phyloP scores from a whole-genome alignment of 2,329 filamentous ascomycete genomes.

The Lanzia echinophila region DNA sequence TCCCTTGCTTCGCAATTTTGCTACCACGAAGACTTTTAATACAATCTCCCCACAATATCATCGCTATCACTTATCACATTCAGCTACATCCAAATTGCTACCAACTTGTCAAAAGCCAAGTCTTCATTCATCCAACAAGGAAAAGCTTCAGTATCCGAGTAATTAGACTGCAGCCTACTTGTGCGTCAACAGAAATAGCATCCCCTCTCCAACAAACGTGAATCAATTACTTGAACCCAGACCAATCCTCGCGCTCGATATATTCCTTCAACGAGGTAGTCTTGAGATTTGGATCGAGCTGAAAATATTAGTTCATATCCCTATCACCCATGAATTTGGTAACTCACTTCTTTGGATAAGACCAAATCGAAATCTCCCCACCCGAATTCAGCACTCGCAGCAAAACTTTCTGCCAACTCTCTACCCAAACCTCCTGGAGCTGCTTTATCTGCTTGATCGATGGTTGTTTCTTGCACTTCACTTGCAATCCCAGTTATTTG shows the following conservation, averaged over 20 bases:
- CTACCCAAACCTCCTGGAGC: constrained; percentile 28
- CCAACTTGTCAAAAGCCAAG: too few species aligned
- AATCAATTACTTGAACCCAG: not conserved
- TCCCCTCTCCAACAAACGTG: not conserved
- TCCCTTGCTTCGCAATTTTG: too few species aligned
- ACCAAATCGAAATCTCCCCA: constrained; percentile 27
- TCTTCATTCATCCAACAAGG: too few species aligned
- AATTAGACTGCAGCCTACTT: not conserved
- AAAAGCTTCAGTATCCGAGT: not conserved
- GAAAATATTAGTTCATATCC: not conserved
- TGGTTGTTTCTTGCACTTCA: constrained; percentile 10
- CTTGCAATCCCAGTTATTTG: constrained; percentile 15
- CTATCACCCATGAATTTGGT: constrained; percentile 13
- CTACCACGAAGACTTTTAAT: too few species aligned
- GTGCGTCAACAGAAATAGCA: not conserved
- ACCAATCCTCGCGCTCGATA: constrained; percentile 19
- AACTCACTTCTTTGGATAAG: constrained; percentile 19
- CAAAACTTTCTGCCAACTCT: constrained; percentile 31
- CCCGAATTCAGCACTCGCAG: constrained; percentile 32
- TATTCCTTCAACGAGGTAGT: constrained; percentile 16
- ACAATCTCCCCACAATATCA: too few species aligned
- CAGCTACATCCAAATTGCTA: too few species aligned
- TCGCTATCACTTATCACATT: too few species aligned
- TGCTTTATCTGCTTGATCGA: constrained; percentile 23
- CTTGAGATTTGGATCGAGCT: constrained; percentile 18